A percentile compares a stretch with the other conserved stretches of the same genome.
phyloP scores from a whole-genome alignment of 495 filamentous ascomycete species.

The Xanthoparmelia taractica region DNA sequence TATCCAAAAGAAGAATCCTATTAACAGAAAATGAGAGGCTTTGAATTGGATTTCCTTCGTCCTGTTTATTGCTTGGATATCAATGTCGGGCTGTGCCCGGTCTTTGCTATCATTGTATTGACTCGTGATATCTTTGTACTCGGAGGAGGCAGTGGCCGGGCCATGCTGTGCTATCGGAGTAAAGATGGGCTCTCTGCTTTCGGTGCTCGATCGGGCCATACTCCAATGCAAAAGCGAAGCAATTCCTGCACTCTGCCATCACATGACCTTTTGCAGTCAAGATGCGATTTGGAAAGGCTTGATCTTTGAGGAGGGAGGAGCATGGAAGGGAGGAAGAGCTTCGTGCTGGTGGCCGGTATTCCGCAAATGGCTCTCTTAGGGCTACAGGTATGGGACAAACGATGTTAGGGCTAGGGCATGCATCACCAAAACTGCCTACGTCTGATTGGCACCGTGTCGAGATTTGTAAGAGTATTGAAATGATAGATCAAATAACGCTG shows the following conservation, averaged over 20 bases:
- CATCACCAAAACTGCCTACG: no score
- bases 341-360: neutral
- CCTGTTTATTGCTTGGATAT: constrained; percentile 25
- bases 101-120: constrained; percentile 14
- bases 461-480: no score
- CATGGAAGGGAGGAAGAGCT: neutral
- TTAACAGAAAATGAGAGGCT: constrained; percentile 42
- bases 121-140: constrained; percentile 14
- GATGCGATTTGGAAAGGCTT: neutral
- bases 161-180: constrained; percentile 11
- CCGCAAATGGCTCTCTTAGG: neutral
- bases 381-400: no score
- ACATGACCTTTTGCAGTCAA: neutral
- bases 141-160: neutral
- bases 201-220: neutral
- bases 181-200: neutral
- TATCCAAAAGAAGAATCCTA: constrained; percentile 45
- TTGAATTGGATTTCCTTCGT: constrained; percentile 44
- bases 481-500: no score
- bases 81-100: neutral
- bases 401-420: no score
- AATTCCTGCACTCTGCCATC: neutral
- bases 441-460: no score
- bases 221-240: neutral
- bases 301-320: no score